phyloP scores from a whole-genome alignment of 352 stramenopile genomes.

The Globisporangium lucens region DNA sequence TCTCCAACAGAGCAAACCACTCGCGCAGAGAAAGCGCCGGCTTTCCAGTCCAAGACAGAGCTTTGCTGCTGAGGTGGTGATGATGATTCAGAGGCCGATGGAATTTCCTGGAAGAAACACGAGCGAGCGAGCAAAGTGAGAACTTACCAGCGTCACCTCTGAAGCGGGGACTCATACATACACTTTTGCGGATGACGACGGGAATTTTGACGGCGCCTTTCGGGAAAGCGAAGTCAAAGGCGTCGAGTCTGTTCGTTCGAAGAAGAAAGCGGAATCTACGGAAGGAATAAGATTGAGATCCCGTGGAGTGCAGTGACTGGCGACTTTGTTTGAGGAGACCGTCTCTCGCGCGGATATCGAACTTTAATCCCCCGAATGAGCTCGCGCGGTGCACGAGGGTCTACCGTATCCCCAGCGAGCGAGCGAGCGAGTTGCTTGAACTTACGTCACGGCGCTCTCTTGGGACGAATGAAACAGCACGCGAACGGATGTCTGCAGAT shows the following conservation, averaged over 20 bases:
- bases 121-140: neutral
- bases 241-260: neutral
- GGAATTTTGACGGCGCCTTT: neutral
- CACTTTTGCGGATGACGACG: too few relatives aligned
- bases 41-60: too few relatives aligned
- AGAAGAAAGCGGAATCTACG: neutral
- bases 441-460: neutral
- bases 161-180: too few relatives aligned
- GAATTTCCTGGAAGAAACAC: constrained; percentile 4
- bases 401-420: neutral
- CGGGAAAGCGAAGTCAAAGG: neutral
- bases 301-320: neutral
- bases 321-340: neutral
- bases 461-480: neutral
- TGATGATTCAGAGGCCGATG: neutral
- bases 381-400: too few relatives aligned
- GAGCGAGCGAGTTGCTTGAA: neutral
- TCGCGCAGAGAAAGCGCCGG: too few relatives aligned
- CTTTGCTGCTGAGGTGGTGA: too few relatives aligned
- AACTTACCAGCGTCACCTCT: neutral
- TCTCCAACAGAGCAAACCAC: neutral
- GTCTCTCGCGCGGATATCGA: neutral
- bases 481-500: neutral
- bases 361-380: neutral
- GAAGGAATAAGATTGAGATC: neutral